Percentiles rank a stretch among this genome's conserved stretches.
Evolutionary conservation across 495 filamentous ascomycete species (phyloP).

Genomic region (Cairneyella variabilis): DNA sequence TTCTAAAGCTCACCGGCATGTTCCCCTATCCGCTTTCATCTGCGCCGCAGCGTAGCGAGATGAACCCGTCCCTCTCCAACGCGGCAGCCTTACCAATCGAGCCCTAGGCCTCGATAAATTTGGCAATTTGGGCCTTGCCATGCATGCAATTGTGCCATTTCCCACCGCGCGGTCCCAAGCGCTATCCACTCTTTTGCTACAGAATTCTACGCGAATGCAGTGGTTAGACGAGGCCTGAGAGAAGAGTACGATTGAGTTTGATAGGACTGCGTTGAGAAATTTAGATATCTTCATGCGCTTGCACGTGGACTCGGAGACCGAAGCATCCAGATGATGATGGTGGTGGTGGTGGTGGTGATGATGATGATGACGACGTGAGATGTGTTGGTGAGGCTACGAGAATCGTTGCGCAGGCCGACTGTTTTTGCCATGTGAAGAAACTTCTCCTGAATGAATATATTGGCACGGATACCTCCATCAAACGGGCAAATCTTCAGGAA

Average conservation of each 20-base stretch:
- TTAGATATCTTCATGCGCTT: too few relatives aligned
- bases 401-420: too few relatives aligned
- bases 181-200: background rate
- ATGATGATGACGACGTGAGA: too few relatives aligned
- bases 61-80: background rate
- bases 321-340: too few relatives aligned
- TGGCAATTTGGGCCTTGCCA: too few relatives aligned
- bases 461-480: too few relatives aligned
- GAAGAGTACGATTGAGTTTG: background rate
- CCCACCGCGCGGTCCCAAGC: background rate
- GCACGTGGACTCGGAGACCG: background rate
- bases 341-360: too few relatives aligned
- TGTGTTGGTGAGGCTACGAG: too few relatives aligned
- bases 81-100: constrained; percentile 12
- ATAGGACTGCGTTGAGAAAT: background rate
- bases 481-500: too few relatives aligned
- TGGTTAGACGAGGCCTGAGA: background rate
- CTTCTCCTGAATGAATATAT: too few relatives aligned
- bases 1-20: background rate
- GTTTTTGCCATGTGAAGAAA: too few relatives aligned
- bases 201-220: background rate
- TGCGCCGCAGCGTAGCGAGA: background rate
- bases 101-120: background rate
- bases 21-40: background rate
- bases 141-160: too few relatives aligned